These are phyloP conservation scores for Hyphopichia pseudoburtonii DNA, from an alignment of 1,139 yeast species.

Conservation along the genomic window DNA sequence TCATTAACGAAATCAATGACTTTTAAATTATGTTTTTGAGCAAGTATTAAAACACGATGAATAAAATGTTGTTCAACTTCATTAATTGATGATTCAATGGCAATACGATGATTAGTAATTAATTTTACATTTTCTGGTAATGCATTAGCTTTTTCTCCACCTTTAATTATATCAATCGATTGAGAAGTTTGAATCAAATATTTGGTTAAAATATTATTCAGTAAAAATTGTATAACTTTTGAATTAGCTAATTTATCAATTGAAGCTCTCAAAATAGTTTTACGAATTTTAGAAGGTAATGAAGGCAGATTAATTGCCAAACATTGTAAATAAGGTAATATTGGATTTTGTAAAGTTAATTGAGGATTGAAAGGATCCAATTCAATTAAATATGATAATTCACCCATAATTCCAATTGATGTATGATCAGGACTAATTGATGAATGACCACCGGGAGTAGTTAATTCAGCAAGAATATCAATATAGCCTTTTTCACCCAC, in stretches of 20 bases:
- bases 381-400: slow-evolving; percentile 38
- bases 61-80: slow-evolving; percentile 24
- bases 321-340: slow-evolving; percentile 34
- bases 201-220: slow-evolving; percentile 17
- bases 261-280: slow-evolving; percentile 34
- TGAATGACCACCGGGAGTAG: slow-evolving; percentile 48
- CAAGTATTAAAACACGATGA: slow-evolving; percentile 24
- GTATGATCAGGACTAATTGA: slow-evolving; percentile 49
- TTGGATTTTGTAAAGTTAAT: slow-evolving; percentile 35
- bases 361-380: slow-evolving; percentile 34
- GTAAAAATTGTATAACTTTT: slow-evolving; percentile 20
- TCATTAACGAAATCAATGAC: slow-evolving; percentile 22
- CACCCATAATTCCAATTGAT: slow-evolving; percentile 44
- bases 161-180: slow-evolving; percentile 34
- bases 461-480: slow-evolving; percentile 32
- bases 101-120: slow-evolving; percentile 36
- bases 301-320: slow-evolving; percentile 29
- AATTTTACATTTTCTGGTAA: slow-evolving; percentile 38
- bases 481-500: slow-evolving; percentile 44
- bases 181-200: slow-evolving; percentile 38
- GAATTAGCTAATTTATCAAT: slow-evolving; percentile 32
- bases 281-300: slow-evolving; percentile 21
- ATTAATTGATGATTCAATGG: slow-evolving; percentile 26
- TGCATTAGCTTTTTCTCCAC: slow-evolving; percentile 43
- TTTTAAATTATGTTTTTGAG: slow-evolving; percentile 27